Evolutionary conservation across 2,329 filamentous ascomycete genomes (phyloP).

Genomic region (Colletotrichum neosansevieriae): DNA sequence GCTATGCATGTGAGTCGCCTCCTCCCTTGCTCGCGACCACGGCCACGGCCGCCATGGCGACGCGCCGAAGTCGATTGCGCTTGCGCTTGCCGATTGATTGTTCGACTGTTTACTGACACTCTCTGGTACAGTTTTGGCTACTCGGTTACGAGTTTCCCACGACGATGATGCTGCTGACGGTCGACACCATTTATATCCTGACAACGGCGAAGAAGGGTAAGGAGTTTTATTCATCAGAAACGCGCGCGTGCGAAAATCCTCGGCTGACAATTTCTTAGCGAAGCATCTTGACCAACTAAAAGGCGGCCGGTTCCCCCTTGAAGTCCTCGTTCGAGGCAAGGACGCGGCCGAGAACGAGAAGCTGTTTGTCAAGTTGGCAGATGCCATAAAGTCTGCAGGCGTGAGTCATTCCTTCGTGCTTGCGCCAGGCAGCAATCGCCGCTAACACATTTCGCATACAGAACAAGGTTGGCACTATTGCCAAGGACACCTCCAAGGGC

Average conservation of each 20-base stretch:
- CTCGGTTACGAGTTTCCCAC: conserved; percentile 98
- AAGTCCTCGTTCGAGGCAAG: conserved; percentile 92
- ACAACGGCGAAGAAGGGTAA: conserved; percentile 97
- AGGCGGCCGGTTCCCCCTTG: conserved; percentile 90
- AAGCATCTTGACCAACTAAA: conserved; percentile 94
- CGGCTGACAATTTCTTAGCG: conserved; percentile 64
- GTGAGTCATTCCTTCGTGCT: conserved; percentile 64
- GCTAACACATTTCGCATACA: conserved; percentile 49
- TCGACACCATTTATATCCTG: conserved; percentile 89
- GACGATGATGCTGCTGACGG: conserved; percentile 91
- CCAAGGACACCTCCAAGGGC: conserved; percentile 86
- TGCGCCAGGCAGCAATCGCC: background rate
- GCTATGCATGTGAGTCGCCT: conserved; percentile 84
- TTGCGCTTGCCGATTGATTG: background rate
- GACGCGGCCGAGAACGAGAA: conserved; percentile 92
- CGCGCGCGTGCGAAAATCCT: background rate
- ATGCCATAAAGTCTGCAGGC: conserved; percentile 88
- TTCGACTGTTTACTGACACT: conserved; percentile 22
- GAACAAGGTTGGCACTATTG: conserved; percentile 90
- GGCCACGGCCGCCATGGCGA: conserved; percentile 32
- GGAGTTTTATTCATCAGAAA: conserved; percentile 1
- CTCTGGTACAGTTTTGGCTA: conserved; percentile 84
- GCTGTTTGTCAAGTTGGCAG: conserved; percentile 85
- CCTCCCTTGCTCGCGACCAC: conserved; percentile 17
- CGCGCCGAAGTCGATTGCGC: background rate